Evolutionary conservation across 306 rosid species (phyloP).

Genomic region (Vicia faba): DNA sequence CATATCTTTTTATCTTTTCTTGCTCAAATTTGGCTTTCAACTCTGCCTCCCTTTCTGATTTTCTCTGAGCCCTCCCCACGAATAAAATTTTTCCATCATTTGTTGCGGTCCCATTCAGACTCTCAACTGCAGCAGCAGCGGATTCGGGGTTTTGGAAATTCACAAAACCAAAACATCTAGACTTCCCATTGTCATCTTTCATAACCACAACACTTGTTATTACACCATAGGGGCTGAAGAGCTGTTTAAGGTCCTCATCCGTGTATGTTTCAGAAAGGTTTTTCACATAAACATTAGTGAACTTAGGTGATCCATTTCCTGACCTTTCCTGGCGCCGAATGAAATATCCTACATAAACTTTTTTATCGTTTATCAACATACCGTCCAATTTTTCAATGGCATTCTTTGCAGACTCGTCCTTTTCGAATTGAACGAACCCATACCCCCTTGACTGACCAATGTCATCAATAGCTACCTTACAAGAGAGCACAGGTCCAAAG

Average conservation of each 20-base stretch:
- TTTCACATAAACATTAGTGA: constrained; percentile 34
- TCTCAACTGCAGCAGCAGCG: too few species aligned
- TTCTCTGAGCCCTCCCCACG: too few species aligned
- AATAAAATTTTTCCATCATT: neutral
- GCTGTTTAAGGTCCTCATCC: constrained; percentile 9
- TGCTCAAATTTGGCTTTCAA: constrained; percentile 15
- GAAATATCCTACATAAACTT: constrained; percentile 13
- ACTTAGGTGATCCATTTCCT: constrained; percentile 2
- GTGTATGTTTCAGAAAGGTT: constrained; percentile 18
- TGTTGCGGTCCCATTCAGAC: constrained; percentile 11
- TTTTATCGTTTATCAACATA: constrained; percentile 22
- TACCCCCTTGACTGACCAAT: constrained; percentile 12
- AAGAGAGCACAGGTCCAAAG: constrained; percentile 21
- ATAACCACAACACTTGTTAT: constrained; percentile 32
- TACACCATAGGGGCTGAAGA: constrained; percentile 11
- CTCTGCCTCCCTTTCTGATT: constrained; percentile 3
- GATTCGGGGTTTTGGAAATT: too few species aligned
- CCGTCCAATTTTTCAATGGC: constrained; percentile 25
- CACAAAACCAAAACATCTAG: constrained; percentile 31
- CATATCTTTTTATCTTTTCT: constrained; percentile 2
- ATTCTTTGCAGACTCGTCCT: constrained; percentile 1
- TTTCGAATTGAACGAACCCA: constrained; percentile 18
- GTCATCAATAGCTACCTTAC: constrained; percentile 18
- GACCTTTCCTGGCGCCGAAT: too few species aligned
- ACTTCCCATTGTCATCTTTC: constrained; percentile 12